Evolutionary conservation across 441 rosid genomes (phyloP).

Genomic region (Bruguiera hainesii): DNA sequence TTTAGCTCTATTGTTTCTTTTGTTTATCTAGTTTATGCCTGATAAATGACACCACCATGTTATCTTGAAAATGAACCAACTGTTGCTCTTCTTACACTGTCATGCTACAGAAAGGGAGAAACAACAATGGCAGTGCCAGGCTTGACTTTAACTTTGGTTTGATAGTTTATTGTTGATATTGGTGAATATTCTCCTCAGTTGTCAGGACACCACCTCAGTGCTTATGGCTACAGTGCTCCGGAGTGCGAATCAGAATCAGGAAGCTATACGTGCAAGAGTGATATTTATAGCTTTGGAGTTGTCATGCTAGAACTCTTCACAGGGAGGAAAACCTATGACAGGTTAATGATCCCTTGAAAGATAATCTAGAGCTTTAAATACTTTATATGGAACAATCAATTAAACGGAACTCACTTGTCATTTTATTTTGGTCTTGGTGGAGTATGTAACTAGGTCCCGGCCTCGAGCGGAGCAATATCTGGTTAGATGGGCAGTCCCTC

Average conservation of each 20-base stretch:
- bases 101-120: too few relatives aligned
- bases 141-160: not conserved
- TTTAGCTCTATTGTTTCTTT: too few relatives aligned
- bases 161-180: constrained; percentile 13
- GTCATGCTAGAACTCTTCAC: constrained; percentile 92
- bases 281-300: constrained; percentile 88
- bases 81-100: not conserved
- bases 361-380: not conserved
- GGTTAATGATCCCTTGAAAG: constrained; percentile 35
- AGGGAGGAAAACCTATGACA: constrained; percentile 67
- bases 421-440: constrained; percentile 4
- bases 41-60: too few relatives aligned
- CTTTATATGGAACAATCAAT: not conserved
- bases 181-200: constrained; percentile 45
- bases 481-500: constrained; percentile 82
- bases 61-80: not conserved
- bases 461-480: constrained; percentile 73
- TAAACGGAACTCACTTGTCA: constrained; percentile 6
- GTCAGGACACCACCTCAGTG: constrained; percentile 59
- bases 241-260: constrained; percentile 78
- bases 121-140: not conserved
- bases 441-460: constrained; percentile 45
- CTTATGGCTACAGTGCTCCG: constrained; percentile 78
- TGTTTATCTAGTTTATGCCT: too few relatives aligned
- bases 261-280: constrained; percentile 77